These are phyloP conservation scores for Monosporozyma aerobia DNA, from an alignment of 805 yeast species.

Conservation along the genomic window DNA sequence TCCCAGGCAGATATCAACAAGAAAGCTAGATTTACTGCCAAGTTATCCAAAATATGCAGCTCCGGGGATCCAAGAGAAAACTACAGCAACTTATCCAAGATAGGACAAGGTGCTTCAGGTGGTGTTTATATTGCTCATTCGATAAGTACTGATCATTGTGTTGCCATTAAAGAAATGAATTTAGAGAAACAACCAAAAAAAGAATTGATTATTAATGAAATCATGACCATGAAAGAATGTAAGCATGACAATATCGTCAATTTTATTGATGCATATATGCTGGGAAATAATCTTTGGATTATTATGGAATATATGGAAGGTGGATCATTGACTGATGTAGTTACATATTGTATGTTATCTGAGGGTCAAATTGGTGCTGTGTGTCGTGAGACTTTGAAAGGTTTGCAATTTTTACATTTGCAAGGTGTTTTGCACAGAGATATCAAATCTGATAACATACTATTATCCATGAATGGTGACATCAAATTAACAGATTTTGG, in stretches of 20 bases:
- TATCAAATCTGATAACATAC: conserved; percentile 88
- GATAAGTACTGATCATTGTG: conserved; percentile 44
- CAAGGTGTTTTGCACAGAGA: conserved; percentile 94
- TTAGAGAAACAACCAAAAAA: conserved; percentile 91
- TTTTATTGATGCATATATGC: conserved; percentile 74
- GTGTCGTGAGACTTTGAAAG: conserved; percentile 81
- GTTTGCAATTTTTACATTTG: conserved; percentile 78
- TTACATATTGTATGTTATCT: conserved; percentile 77
- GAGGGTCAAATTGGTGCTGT: conserved; percentile 95
- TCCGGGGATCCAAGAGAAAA: conserved; percentile 73
- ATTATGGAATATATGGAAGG: conserved; percentile 99
- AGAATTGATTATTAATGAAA: conserved; percentile 89
- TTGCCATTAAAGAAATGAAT: conserved; percentile 96
- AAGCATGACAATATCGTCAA: conserved; percentile 89
- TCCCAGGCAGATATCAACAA: background rate
- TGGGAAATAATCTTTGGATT: conserved; percentile 85
- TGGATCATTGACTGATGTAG: conserved; percentile 91
- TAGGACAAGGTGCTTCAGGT: conserved; percentile 98
- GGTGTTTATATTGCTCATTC: conserved; percentile 89
- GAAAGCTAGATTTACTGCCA: conserved; percentile 29
- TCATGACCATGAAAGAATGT: conserved; percentile 87
- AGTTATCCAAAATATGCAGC: conserved; percentile 67
- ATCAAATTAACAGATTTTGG: conserved; percentile 94
- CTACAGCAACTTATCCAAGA: conserved; percentile 64
- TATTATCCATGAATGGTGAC: conserved; percentile 74